A percentile compares a stretch with the other conserved stretches of the same genome.
These are phyloP conservation scores for Naegleria lovaniensis DNA, from an alignment of 208 protist species.

Conservation along the genomic window DNA sequence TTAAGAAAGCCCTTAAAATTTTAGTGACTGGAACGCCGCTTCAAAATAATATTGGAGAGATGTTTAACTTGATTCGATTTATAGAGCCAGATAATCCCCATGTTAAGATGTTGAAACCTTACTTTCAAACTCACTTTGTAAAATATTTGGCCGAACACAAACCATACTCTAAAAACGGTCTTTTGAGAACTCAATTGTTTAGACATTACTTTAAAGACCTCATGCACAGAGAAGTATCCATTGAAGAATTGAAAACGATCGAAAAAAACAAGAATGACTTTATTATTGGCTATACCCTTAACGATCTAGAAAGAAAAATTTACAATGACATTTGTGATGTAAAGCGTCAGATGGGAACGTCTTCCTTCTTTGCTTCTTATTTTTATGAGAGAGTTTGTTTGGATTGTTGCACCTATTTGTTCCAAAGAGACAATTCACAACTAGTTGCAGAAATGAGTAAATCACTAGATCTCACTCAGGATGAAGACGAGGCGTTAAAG, in stretches of 20 bases:
- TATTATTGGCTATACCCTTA: background rate
- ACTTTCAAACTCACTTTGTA: background rate
- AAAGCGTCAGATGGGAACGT: no score
- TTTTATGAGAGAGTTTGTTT: background rate
- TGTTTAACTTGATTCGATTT: background rate
- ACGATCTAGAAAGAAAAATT: background rate
- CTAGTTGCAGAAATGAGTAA: background rate
- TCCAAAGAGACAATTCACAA: background rate
- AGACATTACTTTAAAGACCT: background rate
- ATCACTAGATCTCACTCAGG: no score
- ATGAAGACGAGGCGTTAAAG: background rate
- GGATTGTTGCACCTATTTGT: background rate
- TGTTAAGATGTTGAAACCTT: background rate
- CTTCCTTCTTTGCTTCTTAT: background rate
- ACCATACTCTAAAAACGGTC: background rate
- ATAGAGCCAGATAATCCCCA: background rate
- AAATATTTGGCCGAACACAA: background rate
- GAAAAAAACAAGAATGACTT: background rate
- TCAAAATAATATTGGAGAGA: background rate
- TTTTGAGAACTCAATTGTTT: background rate
- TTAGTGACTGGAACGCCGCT: background rate
- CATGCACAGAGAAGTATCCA: background rate
- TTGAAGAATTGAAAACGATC: background rate
- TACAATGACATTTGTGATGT: background rate
- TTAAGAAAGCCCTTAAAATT: background rate